Conservation (phyloP, 352 stramenopile genomes). For the Plasmopara viticola region DNA sequence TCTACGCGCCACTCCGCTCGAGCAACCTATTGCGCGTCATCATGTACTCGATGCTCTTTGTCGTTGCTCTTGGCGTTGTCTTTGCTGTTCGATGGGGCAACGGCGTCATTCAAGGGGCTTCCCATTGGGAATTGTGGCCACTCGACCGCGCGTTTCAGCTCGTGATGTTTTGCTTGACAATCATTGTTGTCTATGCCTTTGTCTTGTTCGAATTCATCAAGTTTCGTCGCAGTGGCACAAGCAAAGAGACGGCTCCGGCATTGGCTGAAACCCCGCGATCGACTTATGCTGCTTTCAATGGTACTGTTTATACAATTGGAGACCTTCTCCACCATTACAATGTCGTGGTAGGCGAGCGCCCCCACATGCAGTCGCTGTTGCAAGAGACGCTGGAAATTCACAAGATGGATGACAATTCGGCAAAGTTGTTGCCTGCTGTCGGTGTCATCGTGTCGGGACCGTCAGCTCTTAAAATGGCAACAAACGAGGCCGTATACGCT, state of each 20-base stretch:
- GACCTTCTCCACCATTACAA: conserved; percentile 31
- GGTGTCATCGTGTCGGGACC: conserved; percentile 38
- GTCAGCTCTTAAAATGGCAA: conserved; percentile 26
- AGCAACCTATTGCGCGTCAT: conserved; percentile 27
- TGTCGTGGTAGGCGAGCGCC: conserved; percentile 27
- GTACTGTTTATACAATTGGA: conserved; percentile 32
- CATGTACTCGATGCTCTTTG: conserved; percentile 34
- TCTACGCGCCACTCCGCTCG: conserved; percentile 54
- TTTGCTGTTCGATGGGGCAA: conserved; percentile 39
- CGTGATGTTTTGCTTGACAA: conserved; percentile 34
- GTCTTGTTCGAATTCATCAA: conserved; percentile 41
- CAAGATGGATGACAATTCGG: conserved; percentile 12
- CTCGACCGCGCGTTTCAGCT: conserved; percentile 49
- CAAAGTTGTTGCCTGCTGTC: conserved; percentile 21
- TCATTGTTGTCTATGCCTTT: conserved; percentile 42
- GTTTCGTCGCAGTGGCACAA: conserved; percentile 13
- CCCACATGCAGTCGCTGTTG: conserved; percentile 27
- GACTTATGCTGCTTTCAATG: conserved; percentile 15
- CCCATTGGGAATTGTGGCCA: conserved; percentile 41
- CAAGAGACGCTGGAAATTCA: conserved; percentile 22
- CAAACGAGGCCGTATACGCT: conserved; percentile 29
- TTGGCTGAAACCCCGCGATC: conserved; percentile 3
- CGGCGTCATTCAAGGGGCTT: conserved; percentile 40
- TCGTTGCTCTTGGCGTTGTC: conserved; percentile 34
- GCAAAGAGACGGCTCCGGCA: conserved; percentile 9